These are phyloP conservation scores for Paxillus rubicundulus DNA, from an alignment of 768 basidiomycete genomes.

Conservation along the genomic window DNA sequence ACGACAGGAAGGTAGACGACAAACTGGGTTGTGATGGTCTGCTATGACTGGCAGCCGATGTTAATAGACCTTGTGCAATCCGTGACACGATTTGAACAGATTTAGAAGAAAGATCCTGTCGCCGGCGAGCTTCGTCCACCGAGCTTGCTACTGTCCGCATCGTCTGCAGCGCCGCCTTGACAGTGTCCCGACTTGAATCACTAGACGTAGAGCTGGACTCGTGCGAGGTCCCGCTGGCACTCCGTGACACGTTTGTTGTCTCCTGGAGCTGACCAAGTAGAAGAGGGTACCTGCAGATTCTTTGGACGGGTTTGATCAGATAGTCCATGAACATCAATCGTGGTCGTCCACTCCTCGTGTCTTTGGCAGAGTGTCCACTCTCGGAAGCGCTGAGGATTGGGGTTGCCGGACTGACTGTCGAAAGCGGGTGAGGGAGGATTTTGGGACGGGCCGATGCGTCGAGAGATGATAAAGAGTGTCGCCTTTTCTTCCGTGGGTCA, in stretches of 20 bases:
- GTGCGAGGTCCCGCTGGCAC: background rate
- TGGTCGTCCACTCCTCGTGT: conserved; percentile 26
- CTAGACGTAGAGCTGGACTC: background rate
- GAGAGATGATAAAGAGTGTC: conserved; percentile 50
- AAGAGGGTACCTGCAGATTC: conserved; percentile 93
- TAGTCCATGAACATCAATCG: conserved; percentile 78
- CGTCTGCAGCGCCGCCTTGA: conserved; percentile 52
- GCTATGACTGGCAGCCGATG: conserved; percentile 25
- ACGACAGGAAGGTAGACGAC: conserved; percentile 60
- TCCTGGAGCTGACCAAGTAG: conserved; percentile 70
- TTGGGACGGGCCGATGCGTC: conserved; percentile 41
- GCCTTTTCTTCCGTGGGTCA: conserved; percentile 38
- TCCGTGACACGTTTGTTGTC: background rate
- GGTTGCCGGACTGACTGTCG: conserved; percentile 33
- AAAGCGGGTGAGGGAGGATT: conserved; percentile 35
- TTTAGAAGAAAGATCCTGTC: conserved; percentile 62
- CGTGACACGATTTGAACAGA: conserved; percentile 68
- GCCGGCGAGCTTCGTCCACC: conserved; percentile 78
- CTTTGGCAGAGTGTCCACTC: conserved; percentile 29
- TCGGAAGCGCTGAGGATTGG: conserved; percentile 28
- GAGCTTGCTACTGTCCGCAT: conserved; percentile 75
- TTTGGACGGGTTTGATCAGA: conserved; percentile 95
- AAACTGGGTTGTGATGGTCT: conserved; percentile 37
- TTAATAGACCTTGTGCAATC: conserved; percentile 43
- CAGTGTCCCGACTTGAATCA: conserved; percentile 10